Base-by-base conservation (phyloP, 495 filamentous ascomycete genomes). In the Staphylotrichum longicolle region DNA sequence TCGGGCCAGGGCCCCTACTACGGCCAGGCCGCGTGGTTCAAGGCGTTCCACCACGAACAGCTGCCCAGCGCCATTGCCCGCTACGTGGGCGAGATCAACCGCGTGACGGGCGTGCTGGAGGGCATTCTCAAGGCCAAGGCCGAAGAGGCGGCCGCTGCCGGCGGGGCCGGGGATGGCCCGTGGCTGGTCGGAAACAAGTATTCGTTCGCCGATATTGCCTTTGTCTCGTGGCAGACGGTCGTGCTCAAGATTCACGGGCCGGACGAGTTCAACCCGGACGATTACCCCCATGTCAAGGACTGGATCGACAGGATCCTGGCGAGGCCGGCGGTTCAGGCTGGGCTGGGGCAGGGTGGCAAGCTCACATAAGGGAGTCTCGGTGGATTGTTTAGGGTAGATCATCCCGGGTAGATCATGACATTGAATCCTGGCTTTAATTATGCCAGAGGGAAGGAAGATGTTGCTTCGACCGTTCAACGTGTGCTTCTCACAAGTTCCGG, bases 1-100 rank as follows among this genome's bases (percentile, higher is more conserved):
- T 80, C 78, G 5, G 86, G 86, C 14, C 88, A 90, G 70, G 87
- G 85, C 0, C 86, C 86, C 0, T 89, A 88, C 73, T 90, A 77
- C 65, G 83, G 85, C n/a, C 84, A 87, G 67, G 74, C 74, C 0
- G 68, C 58, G 32, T 78, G 77, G 72, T 68, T 90, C 73, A 68
- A 57, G 8, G 62, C 64, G 7, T 78, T 66, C 61, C 85, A 90
- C 73, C 40, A 76, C 0, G 85, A 88, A 70, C 76, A 83, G 71
- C 32, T 88, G n/a, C 79, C 77, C 5, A 82, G 76, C 30, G 86
- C 84, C 2, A 70, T 82, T 12, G 80, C 83, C 40, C 78, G 87
- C 10, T 91, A 89, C 54, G 40, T 70, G 9, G 81, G 81, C 7
- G 87, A 91, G 71, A 71, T 85, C 14, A 71, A 76, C 9, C 85